Conservation (phyloP, 441 rosid species). For the Gossypium gossypioides region DNA sequence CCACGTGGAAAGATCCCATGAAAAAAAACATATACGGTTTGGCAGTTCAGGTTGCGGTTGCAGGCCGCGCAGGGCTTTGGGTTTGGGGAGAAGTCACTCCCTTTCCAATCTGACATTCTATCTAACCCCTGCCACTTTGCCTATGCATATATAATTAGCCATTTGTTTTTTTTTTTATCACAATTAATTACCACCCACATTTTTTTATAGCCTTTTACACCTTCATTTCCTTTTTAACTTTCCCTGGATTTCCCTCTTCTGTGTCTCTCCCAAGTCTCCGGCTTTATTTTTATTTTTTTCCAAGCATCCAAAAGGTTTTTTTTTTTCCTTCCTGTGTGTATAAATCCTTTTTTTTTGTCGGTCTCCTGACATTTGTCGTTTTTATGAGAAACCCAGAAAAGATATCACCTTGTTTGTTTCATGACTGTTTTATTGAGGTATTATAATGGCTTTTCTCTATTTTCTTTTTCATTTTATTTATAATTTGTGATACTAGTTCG, state of each 20-base stretch:
- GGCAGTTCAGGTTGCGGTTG: conserved; percentile 16
- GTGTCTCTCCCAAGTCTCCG: background rate
- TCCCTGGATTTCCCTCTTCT: background rate
- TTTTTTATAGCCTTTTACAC: background rate
- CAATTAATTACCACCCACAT: background rate
- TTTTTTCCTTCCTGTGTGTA: background rate
- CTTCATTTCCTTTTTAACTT: conserved; percentile 1
- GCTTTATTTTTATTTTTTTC: background rate
- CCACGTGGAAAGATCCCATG: conserved; percentile 25
- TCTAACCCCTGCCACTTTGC: background rate
- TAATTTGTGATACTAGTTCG: background rate
- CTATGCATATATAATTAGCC: background rate
- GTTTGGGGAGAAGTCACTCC: conserved; percentile 23
- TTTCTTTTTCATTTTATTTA: background rate
- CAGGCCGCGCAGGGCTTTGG: conserved; percentile 14
- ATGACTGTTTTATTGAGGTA: conserved; percentile 26
- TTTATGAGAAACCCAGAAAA: conserved; percentile 17
- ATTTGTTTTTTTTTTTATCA: background rate
- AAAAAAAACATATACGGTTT: conserved; percentile 8
- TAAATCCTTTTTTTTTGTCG: background rate
- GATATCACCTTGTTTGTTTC: conserved; percentile 14
- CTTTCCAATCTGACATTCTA: conserved; percentile 25
- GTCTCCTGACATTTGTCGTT: background rate
- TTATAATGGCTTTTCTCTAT: background rate
- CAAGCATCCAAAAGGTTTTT: conserved; percentile 13